Base-by-base conservation (phyloP, 2,329 filamentous ascomycete species). In the Claviceps sp. region DNA sequence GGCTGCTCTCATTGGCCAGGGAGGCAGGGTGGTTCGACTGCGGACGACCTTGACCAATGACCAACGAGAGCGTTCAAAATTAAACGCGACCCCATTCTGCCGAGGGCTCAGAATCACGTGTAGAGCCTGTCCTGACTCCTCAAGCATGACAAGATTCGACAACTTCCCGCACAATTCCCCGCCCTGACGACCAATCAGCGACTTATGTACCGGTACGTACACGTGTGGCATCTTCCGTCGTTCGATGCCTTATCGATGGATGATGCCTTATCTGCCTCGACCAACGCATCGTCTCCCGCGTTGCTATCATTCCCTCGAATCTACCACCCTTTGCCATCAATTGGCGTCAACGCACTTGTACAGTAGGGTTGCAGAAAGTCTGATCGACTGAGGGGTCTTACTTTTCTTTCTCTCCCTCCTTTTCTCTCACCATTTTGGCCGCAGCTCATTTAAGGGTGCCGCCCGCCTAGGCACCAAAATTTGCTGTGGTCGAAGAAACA, bases 181-280 rank as follows among this genome's bases (percentile, higher is more conserved):
- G 60, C 64, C 62, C 48, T 24, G 34, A 13, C 5, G 50, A 37
- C 65, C 65, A 68, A 68, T 68, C 61, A 64, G 38, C 53, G 18
- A 30, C 47, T 50, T 30, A 37, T 37, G 9, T 37, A 50, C 18
- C 9, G 20, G 18, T 13, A 43, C 7, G 41, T 18, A 20, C 14
- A 2, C 52, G 55, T 54, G 56, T 55, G 49, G 43, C 50, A 51
- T 55, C 53, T 48, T 50, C 46, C 48, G 54, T 60, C 57, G 47
- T 55, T 55, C 59, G 56, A 59, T 58, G 55, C 37, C 42, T 54
- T n/a, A 5, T 43, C 41, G 20, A 20, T 20, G 18, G 41, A 18
- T 22, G 41, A 22, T 40, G 38, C 38, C 38, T 49, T 42, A 22
- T 37, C 47, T 38, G 41, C 26, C 48, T 37, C 38, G 24, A 41